phyloP scores from a whole-genome alignment of 2,329 filamentous ascomycete species.

The Alternaria triticimaculans region DNA sequence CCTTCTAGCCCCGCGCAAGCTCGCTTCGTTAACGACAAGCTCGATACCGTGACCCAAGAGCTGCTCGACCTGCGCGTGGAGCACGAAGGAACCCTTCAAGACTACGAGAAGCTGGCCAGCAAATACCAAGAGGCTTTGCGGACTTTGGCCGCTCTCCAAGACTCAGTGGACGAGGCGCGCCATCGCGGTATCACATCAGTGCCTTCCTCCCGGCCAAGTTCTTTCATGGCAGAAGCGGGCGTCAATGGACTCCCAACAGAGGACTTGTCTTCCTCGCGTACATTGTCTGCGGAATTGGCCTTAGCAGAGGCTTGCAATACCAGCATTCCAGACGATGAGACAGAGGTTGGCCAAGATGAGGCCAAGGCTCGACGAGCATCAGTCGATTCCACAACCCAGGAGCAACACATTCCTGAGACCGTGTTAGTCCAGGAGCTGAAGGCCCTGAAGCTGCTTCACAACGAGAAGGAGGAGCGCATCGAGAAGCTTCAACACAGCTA shows the following conservation, averaged over 20 bases:
- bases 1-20: constrained; percentile 78
- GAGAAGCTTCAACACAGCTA: constrained; percentile 78
- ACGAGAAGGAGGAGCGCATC: constrained; percentile 79
- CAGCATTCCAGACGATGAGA: constrained; percentile 38
- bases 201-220: constrained; percentile 69
- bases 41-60: constrained; percentile 90
- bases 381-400: constrained; percentile 26
- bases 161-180: constrained; percentile 79
- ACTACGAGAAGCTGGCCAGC: constrained; percentile 79
- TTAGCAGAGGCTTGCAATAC: constrained; percentile 72
- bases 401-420: constrained; percentile 16
- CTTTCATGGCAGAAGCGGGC: constrained; percentile 83
- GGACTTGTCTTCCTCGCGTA: constrained; percentile 80
- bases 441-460: constrained; percentile 71
- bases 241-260: constrained; percentile 71
- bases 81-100: constrained; percentile 81
- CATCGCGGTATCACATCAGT: constrained; percentile 61
- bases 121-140: constrained; percentile 93
- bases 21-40: constrained; percentile 87
- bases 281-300: constrained; percentile 91
- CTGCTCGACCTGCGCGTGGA: constrained; percentile 88
- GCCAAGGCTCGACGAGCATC: constrained; percentile 54
- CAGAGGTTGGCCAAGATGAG: constrained; percentile 66
- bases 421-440: constrained; percentile 67
- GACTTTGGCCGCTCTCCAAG: constrained; percentile 82